phyloP scores from a whole-genome alignment of 2,329 filamentous ascomycete genomes.

The Ilyonectria destructans region DNA sequence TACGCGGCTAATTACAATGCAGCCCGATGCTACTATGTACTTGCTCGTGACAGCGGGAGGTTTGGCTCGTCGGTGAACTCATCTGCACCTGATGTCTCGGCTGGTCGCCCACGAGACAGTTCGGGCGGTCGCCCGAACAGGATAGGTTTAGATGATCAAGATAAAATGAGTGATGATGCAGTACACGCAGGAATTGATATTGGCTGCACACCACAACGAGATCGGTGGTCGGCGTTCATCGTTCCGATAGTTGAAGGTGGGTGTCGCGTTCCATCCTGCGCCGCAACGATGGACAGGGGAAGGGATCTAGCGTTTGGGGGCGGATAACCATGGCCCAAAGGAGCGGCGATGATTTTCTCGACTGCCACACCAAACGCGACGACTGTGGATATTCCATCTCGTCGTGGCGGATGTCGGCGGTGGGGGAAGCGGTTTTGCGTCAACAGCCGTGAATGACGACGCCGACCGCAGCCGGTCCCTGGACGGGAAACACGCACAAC shows the following conservation, averaged over 20 bases:
- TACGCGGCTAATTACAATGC: not conserved
- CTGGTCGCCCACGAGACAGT: not conserved
- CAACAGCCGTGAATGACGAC: constrained; percentile 1
- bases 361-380: not conserved
- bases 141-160: not conserved
- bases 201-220: not conserved
- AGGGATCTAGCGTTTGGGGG: not conserved
- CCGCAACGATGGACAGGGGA: not conserved
- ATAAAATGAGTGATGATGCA: not conserved
- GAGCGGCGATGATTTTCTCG: not conserved
- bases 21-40: not conserved
- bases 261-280: not conserved
- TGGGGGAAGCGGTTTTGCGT: not conserved
- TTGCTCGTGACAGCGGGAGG: not conserved
- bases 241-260: not conserved
- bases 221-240: not conserved
- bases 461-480: not conserved
- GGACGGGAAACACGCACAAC: not conserved
- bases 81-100: not conserved
- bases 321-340: not conserved
- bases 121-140: not conserved
- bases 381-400: not conserved
- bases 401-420: not conserved
- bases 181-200: not conserved
- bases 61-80: not conserved